Percentiles rank a stretch among this genome's conserved stretches.
These are phyloP conservation scores for Quercus wislizeni DNA, from an alignment of 306 rosid genomes.

Conservation along the genomic window DNA sequence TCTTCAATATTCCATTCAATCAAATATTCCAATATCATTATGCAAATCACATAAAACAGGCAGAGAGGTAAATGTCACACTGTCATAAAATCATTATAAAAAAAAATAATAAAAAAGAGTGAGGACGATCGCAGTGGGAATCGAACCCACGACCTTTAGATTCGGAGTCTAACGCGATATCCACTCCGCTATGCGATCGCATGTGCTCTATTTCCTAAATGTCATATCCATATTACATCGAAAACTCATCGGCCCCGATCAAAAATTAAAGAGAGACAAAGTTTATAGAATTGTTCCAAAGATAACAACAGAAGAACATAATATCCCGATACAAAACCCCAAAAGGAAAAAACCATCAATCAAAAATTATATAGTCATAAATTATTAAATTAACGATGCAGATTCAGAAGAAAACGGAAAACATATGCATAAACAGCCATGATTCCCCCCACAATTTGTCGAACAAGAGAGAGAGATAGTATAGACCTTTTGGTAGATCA, in stretches of 20 bases:
- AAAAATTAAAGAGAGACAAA: background rate
- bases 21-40: background rate
- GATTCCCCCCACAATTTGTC: background rate
- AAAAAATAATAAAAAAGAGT: background rate
- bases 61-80: background rate
- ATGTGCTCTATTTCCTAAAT: background rate
- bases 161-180: slow-evolving; percentile 99
- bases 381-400: background rate
- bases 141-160: slow-evolving; percentile 99
- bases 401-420: background rate
- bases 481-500: slow-evolving; percentile 13
- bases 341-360: too few species aligned
- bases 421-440: background rate
- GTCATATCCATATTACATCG: background rate
- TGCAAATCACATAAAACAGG: background rate
- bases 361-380: background rate
- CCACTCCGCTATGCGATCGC: slow-evolving; percentile 97
- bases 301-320: background rate
- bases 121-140: slow-evolving; percentile 86
- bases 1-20: too few species aligned
- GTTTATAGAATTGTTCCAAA: background rate
- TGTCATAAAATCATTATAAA: background rate
- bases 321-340: background rate
- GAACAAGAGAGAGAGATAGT: background rate
- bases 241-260: background rate